A percentile compares a stretch with the other conserved stretches of the same genome.
These are phyloP conservation scores for Cutaneotrichosporon sp. DNA, from an alignment of 1,284 basidiomycete genomes.

Conservation along the genomic window DNA sequence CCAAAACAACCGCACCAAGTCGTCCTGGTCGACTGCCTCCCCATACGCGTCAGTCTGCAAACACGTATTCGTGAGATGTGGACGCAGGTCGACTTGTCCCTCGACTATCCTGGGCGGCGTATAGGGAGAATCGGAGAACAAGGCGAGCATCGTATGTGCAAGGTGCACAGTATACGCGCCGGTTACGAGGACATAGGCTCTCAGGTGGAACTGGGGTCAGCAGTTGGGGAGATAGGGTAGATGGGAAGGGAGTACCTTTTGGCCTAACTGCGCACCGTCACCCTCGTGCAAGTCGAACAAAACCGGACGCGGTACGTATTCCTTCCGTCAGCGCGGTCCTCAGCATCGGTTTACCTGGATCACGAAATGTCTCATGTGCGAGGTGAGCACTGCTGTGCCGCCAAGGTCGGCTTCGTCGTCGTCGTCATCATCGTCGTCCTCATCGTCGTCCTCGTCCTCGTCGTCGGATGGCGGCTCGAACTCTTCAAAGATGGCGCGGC, in stretches of 20 bases:
- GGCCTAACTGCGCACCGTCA: constrained; percentile 50
- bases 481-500: constrained; percentile 71
- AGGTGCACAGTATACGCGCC: constrained; percentile 77
- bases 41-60: constrained; percentile 58
- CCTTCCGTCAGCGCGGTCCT: constrained; percentile 56
- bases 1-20: constrained; percentile 67
- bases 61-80: constrained; percentile 94
- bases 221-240: background rate
- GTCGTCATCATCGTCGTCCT: constrained; percentile 46
- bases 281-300: constrained; percentile 64
- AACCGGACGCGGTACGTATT: constrained; percentile 75
- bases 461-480: constrained; percentile 67
- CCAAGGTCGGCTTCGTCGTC: constrained; percentile 55
- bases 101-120: constrained; percentile 48
- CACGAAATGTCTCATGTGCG: constrained; percentile 93
- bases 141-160: constrained; percentile 76
- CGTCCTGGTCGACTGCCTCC: constrained; percentile 43
- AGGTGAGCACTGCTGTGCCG: constrained; percentile 68
- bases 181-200: constrained; percentile 85
- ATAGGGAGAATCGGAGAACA: constrained; percentile 77
- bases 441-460: constrained; percentile 54
- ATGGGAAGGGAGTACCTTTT: constrained; percentile 61
- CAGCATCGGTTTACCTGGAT: constrained; percentile 67
- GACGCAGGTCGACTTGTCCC: constrained; percentile 60
- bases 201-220: constrained; percentile 72